Evolutionary conservation across 306 rosid species (phyloP), one percentile per base, ranked within the genome.

Genomic region (Sicyos edulis): DNA sequence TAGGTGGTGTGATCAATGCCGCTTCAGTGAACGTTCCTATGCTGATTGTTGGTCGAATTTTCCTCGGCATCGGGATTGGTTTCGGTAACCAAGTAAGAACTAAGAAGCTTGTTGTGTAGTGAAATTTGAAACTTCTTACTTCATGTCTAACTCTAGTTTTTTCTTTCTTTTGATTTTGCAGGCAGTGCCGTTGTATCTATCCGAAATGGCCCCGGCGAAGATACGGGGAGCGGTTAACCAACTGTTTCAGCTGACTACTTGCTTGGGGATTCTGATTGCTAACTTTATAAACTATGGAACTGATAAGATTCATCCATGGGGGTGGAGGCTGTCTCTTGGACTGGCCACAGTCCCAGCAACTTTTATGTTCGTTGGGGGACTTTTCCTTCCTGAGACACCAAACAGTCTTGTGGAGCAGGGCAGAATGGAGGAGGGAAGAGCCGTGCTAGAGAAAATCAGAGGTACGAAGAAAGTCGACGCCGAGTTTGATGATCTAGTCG

Each of bases 391-490:
- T 0, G 96, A 92, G 85, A 92, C 98, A 54, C 98, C 98, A 0
- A 92, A 92, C 83, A 92, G 96, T 70, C 85, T 92, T 22, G 96
- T 92, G 42, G 96, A 92, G 75, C 91, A 82, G 70, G 97, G 96
- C 32, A 86, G 53, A 70, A 8, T 83, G 29, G 91, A 86, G 2
- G 97, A 92, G 73, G 97, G 66, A 56, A 85, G 95, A 78, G 73
- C 15, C 45, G 85, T 95, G 12, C 81, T 95, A 60, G 96, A 91
- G 84, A 95, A 54, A 78, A 77, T 95, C 16, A 82, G 99, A 80
- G 99, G 99, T 4, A 89, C 99, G 50, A 75, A 62, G 61, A 91
- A 91, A 5, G 89, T 95, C 37, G 97, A 91, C 0, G 96, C 97
- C 0, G 97, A 95, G 78, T 91, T 85, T 81, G 86, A 77, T n/a